Percentiles rank a stretch among this genome's conserved stretches.
Evolutionary conservation across 345 rosid species (phyloP).

Genomic region (Draba incana): DNA sequence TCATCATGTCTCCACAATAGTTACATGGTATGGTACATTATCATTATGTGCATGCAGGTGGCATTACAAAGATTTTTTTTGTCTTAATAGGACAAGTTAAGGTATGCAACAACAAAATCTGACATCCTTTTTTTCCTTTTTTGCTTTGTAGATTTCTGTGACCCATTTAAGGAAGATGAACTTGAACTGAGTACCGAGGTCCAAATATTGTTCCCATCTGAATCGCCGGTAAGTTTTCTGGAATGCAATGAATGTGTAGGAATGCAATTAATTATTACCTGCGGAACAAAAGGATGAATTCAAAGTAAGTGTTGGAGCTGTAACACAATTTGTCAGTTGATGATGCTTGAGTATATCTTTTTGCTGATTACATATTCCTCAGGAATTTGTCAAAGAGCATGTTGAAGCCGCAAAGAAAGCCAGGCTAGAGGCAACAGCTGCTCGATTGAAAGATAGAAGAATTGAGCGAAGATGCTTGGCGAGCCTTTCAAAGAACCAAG

Average conservation of each 20-base stretch:
- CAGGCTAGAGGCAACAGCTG: conserved; percentile 41
- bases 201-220: conserved; percentile 74
- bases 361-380: not conserved
- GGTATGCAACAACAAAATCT: too few relatives aligned
- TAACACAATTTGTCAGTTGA: conserved; percentile 8
- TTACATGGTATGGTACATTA: conserved; percentile 12
- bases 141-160: conserved; percentile 67
- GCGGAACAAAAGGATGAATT: conserved; percentile 89
- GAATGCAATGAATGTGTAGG: conserved; percentile 8
- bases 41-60: conserved; percentile 9
- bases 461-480: conserved; percentile 73
- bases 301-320: conserved; percentile 50
- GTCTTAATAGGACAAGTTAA: too few relatives aligned
- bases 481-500: conserved; percentile 63
- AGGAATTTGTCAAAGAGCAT: conserved; percentile 83
- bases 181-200: conserved; percentile 89
- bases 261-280: conserved; percentile 50
- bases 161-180: conserved; percentile 88
- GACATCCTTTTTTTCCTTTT: not conserved
- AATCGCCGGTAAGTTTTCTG: conserved; percentile 74
- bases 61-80: too few relatives aligned
- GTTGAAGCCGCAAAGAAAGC: conserved; percentile 50
- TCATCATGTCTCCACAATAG: not conserved
- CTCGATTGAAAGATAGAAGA: conserved; percentile 77
- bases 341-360: not conserved